Conservation (phyloP, 345 rosid genomes). For the Hibiscus tridactylites region DNA sequence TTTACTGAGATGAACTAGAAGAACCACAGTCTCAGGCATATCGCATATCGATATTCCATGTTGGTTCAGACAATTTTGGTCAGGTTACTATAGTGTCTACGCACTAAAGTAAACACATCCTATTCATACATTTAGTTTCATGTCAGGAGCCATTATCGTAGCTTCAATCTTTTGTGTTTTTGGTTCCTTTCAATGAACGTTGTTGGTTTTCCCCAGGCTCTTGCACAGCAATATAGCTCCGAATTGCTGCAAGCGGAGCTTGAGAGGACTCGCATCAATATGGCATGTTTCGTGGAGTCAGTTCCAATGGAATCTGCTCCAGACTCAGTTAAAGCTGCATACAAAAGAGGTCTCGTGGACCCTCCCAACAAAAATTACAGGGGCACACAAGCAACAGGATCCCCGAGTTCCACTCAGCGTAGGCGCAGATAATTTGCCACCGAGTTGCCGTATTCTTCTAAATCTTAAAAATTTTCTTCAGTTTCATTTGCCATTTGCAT, state of each 20-base stretch:
- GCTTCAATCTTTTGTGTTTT: neutral
- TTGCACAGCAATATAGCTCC: constrained; percentile 69
- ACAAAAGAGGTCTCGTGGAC: constrained; percentile 52
- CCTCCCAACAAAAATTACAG: constrained; percentile 56
- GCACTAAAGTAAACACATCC: neutral
- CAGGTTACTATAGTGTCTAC: neutral
- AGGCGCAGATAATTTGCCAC: constrained; percentile 37
- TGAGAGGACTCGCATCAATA: constrained; percentile 80
- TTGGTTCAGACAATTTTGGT: neutral
- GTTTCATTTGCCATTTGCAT: constrained; percentile 1
- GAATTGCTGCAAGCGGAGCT: constrained; percentile 79
- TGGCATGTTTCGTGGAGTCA: constrained; percentile 79
- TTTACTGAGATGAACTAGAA: neutral
- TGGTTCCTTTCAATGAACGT: neutral
- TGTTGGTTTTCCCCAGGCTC: constrained; percentile 40
- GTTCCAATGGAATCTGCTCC: constrained; percentile 54
- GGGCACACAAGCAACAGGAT: constrained; percentile 36
- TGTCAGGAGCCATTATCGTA: neutral
- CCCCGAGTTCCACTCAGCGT: constrained; percentile 52
- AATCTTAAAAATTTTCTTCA: neutral
- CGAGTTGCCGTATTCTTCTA: neutral
- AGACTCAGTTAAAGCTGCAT: constrained; percentile 57
- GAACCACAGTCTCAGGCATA: neutral
- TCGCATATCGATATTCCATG: neutral
- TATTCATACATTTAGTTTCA: neutral